phyloP scores from a whole-genome alignment of 768 basidiomycete genomes.

The Pleurotus sapidus region DNA sequence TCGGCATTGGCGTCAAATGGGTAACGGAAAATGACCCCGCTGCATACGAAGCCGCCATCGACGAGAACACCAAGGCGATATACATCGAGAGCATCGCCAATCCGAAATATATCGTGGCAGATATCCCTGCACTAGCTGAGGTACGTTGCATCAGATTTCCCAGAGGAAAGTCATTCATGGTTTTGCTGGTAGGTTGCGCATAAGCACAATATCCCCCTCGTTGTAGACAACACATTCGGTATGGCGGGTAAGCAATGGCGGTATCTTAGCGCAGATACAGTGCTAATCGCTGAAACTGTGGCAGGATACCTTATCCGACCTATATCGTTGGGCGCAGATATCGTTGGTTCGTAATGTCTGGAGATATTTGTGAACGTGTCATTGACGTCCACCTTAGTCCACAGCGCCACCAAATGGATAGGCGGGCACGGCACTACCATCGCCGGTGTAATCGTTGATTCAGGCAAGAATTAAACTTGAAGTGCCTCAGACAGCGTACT shows the following conservation, averaged over 20 bases:
- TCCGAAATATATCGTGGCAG: constrained; percentile 67
- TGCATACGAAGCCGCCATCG: constrained; percentile 64
- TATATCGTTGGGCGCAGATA: constrained; percentile 74
- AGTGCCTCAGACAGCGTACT: no score
- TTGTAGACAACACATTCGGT: constrained; percentile 82
- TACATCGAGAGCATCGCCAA: constrained; percentile 81
- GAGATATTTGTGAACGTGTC: neutral
- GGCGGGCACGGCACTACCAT: constrained; percentile 81
- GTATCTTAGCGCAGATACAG: no score
- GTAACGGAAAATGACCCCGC: constrained; percentile 53
- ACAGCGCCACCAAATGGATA: constrained; percentile 86
- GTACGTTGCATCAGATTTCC: constrained; percentile 22
- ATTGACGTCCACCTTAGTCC: constrained; percentile 33
- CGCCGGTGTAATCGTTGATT: constrained; percentile 71
- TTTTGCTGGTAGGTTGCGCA: constrained; percentile 55
- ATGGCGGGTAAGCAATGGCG: constrained; percentile 46
- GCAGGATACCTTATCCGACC: constrained; percentile 64
- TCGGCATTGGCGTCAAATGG: constrained; percentile 63
- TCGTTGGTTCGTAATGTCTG: constrained; percentile 44
- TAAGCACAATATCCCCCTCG: constrained; percentile 66
- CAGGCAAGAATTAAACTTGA: constrained; percentile 33
- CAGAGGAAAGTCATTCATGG: no score
- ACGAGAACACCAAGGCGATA: constrained; percentile 74
- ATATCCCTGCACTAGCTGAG: constrained; percentile 68
- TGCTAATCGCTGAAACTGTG: neutral